Percentiles rank a stretch among this genome's conserved stretches.
These are phyloP conservation scores for Teunomyces atbi DNA, from an alignment of 805 yeast genomes.

Conservation along the genomic window DNA sequence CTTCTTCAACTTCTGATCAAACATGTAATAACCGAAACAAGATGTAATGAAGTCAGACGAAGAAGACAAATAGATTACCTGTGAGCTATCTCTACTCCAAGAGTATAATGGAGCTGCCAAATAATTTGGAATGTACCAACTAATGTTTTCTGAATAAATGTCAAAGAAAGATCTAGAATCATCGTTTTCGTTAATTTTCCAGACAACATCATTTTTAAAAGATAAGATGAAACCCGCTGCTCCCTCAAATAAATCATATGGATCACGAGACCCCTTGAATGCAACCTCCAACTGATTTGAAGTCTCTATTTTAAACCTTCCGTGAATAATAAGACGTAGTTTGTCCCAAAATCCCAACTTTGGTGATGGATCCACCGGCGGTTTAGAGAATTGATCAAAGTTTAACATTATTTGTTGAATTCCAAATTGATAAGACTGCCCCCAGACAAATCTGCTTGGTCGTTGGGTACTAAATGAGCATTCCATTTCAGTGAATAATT, in stretches of 20 bases:
- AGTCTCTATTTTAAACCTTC: conserved; percentile 51
- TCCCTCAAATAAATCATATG: conserved; percentile 64
- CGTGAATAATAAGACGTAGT: conserved; percentile 72
- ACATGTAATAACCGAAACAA: conserved; percentile 49
- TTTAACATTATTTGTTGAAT: conserved; percentile 75
- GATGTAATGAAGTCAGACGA: conserved; percentile 43
- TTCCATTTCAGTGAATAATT: conserved; percentile 61
- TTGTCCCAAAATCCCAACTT: conserved; percentile 95
- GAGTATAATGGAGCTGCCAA: conserved; percentile 47
- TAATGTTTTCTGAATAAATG: conserved; percentile 58
- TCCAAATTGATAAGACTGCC: conserved; percentile 79
- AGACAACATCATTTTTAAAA: conserved; percentile 60
- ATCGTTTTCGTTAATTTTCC: conserved; percentile 63
- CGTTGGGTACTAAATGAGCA: conserved; percentile 52
- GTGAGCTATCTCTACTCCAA: conserved; percentile 55
- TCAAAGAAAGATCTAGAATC: conserved; percentile 67
- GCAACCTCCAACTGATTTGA: conserved; percentile 53
- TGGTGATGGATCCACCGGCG: conserved; percentile 83
- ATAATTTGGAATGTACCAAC: conserved; percentile 77
- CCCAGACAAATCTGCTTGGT: conserved; percentile 78
- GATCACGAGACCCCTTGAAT: conserved; percentile 75
- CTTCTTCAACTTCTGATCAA: conserved; percentile 15
- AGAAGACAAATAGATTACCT: conserved; percentile 47
- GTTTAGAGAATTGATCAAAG: conserved; percentile 82
- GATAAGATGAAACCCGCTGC: conserved; percentile 77